Percentiles rank a stretch among this genome's conserved stretches.
Conservation (phyloP, 2,329 filamentous ascomycete species). For the Fusarium neocosmosporiellum region DNA sequence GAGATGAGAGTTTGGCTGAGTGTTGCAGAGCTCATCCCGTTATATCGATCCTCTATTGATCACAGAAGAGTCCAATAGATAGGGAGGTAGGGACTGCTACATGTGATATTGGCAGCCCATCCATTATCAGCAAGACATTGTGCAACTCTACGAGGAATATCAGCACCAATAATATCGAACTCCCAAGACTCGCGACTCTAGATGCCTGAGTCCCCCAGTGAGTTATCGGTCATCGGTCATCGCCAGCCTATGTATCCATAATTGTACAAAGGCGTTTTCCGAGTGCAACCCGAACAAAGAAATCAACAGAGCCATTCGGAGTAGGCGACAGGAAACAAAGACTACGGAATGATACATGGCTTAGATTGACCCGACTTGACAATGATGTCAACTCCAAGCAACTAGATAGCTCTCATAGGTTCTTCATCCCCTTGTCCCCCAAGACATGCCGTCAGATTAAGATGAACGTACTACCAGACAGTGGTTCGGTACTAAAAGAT, state of each 20-base stretch:
- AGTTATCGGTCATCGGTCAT: neutral
- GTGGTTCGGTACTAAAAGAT: conserved; percentile 2
- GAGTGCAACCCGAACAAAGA: neutral
- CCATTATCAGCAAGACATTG: neutral
- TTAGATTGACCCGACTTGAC: neutral
- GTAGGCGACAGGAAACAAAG: neutral
- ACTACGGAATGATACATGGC: neutral
- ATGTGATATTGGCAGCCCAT: neutral
- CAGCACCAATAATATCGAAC: neutral
- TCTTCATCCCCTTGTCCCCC: neutral
- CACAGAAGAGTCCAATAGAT: neutral
- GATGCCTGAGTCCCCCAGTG: neutral
- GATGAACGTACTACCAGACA: neutral
- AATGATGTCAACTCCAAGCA: neutral
- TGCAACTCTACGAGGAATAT: neutral
- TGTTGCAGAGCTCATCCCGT: neutral
- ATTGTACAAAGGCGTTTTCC: neutral
- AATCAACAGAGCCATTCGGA: neutral
- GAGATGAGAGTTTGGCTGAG: neutral
- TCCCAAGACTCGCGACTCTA: neutral
- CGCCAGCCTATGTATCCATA: neutral
- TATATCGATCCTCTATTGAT: neutral
- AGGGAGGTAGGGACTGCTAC: neutral
- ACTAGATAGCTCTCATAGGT: neutral
- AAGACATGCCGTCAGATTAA: conserved; percentile 1